Conservation (phyloP, 1,284 basidiomycete species). For the Trichosporon sp. region DNA sequence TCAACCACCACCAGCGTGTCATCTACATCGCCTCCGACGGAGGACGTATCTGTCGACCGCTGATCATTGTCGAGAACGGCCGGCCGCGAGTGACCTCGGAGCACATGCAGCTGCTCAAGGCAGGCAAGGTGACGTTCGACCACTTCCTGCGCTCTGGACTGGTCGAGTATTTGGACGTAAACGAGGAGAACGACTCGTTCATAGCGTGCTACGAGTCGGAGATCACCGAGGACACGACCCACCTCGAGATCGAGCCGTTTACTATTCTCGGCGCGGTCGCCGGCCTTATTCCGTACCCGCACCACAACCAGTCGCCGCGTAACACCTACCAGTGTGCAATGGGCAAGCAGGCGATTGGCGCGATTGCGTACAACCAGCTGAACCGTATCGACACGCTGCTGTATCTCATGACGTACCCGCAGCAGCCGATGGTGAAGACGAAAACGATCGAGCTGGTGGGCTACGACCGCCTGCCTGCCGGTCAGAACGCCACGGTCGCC, state of each 20-base stretch:
- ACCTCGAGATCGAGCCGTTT: constrained; percentile 98
- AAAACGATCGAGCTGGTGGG: constrained; percentile 96
- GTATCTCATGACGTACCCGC: constrained; percentile 97
- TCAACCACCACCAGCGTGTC: constrained; percentile 89
- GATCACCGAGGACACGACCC: constrained; percentile 76
- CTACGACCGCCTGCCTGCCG: constrained; percentile 93
- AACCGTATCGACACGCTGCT: constrained; percentile 98
- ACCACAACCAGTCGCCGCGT: constrained; percentile 98
- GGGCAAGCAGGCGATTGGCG: constrained; percentile 99
- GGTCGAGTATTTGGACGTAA: constrained; percentile 99
- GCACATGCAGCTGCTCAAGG: constrained; percentile 80
- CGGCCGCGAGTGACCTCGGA: constrained; percentile 69
- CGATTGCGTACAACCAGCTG: constrained; percentile 96
- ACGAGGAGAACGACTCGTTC: constrained; percentile 97
- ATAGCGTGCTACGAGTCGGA: constrained; percentile 92
- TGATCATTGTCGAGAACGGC: constrained; percentile 92
- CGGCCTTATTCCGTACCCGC: constrained; percentile 96
- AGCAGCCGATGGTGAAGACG: constrained; percentile 99
- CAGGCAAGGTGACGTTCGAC: constrained; percentile 76
- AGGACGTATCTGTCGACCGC: constrained; percentile 94
- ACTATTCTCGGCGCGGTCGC: constrained; percentile 96
- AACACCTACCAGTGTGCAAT: constrained; percentile 99
- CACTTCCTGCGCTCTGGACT: constrained; percentile 91
- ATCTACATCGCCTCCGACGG: constrained; percentile 98
- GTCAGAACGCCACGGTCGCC: constrained; percentile 96